phyloP scores from a whole-genome alignment of 805 yeast genomes.

The Yamadazyma nakazawae region DNA sequence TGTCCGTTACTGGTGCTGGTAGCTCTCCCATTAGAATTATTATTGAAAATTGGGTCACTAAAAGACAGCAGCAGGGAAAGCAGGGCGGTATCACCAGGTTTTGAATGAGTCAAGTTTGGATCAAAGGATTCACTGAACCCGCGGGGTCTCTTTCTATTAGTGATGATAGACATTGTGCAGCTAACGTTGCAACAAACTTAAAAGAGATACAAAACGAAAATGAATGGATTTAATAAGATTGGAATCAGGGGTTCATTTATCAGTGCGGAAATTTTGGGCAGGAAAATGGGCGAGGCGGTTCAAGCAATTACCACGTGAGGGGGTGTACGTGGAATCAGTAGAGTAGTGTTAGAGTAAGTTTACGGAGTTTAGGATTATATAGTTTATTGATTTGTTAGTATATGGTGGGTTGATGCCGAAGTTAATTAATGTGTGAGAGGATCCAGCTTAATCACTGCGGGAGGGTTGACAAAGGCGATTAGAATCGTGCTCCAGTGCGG shows the following conservation, averaged over 20 bases:
- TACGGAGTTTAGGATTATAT: not conserved
- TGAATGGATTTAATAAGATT: constrained; percentile 1
- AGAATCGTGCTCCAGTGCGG: not conserved
- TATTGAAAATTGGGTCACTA: constrained; percentile 1
- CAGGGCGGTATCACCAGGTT: constrained; percentile 3
- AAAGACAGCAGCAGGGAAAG: not conserved
- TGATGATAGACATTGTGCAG: constrained; percentile 30
- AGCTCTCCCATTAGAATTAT: not conserved
- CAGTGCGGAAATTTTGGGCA: constrained; percentile 1
- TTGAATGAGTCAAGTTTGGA: constrained; percentile 2
- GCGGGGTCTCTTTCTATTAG: constrained; percentile 44
- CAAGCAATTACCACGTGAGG: constrained; percentile 4
- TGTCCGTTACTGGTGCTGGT: not conserved
- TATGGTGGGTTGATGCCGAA: too few relatives aligned
- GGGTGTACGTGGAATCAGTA: not conserved
- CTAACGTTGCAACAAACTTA: not conserved
- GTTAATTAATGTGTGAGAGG: not conserved
- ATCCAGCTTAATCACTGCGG: too few relatives aligned
- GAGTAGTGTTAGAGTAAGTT: not conserved
- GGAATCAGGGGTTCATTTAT: constrained; percentile 3
- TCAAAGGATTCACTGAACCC: constrained; percentile 41
- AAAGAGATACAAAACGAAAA: not conserved
- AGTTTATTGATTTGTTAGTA: too few relatives aligned
- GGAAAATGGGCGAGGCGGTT: constrained; percentile 1
- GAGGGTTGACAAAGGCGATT: too few relatives aligned